Evolutionary conservation across 1,284 basidiomycete genomes (phyloP), one percentile per base, ranked within the genome.

Genomic region (Ceratobasidium theobromae): DNA sequence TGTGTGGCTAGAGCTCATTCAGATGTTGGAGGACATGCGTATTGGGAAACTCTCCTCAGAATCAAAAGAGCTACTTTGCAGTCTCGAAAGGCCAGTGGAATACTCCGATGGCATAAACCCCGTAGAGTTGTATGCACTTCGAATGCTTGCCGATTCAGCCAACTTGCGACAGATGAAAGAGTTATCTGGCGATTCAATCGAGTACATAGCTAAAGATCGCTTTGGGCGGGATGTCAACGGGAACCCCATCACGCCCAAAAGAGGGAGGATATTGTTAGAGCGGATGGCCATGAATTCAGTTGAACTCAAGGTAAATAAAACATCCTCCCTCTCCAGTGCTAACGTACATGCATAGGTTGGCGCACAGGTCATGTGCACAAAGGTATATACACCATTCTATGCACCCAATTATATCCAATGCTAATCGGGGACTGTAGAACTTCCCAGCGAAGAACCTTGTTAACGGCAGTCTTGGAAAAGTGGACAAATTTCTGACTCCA

Each of bases 1-100:
- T 8, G 16, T 38, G n/a, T n/a, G n/a, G 8, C 9, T 14, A 58
- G 51, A 80, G 81, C 1, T 80, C 87, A 88, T 68, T 23, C 54
- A 57, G 9, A 51, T 70, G 14, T 30, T 69, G 11, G 60, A 70
- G 25, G 62, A 55, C 9, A 67, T 67, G 69, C 38, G 67, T 4
- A 38, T 41, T 32, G 69, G 69, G 32, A 35, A 49, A 4, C 28
- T 67, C 32, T 35, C 32, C 18, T 16, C 16, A 28, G 14, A 32
- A 12, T 45, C 67, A 9, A 48, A 46, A 12, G 30, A 48, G 8
- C 46, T 54, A 12, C 65, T 69, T 18, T 32, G 45, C 16, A 23
- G 16, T 1, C 48, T 69, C 4, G 54, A 58, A 3, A 43, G 68
- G 25, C 16, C 35, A 16, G 16, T 68, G 4, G 8, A 28, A 18